phyloP scores from a whole-genome alignment of 176 grass and related monocot species.

The Miscanthus lutarioriparius region DNA sequence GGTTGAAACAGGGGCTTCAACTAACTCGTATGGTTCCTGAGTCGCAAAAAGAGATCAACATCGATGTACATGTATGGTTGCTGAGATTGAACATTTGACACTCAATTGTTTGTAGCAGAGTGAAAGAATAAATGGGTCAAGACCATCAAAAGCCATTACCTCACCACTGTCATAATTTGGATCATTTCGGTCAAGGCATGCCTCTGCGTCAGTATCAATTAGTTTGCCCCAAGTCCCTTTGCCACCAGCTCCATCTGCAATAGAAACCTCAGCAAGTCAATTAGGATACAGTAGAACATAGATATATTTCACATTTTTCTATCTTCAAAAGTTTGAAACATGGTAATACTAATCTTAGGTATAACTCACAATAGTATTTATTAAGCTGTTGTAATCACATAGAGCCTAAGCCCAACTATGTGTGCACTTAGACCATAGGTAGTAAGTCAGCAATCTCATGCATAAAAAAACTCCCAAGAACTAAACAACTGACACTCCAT shows the following conservation, averaged over 20 bases:
- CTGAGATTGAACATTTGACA: not conserved
- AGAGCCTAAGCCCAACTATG: not conserved
- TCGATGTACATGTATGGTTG: slow-evolving; percentile 17
- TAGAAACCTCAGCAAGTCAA: slow-evolving; percentile 36
- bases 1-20: slow-evolving; percentile 64
- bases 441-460: not conserved
- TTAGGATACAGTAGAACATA: not conserved
- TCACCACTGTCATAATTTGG: slow-evolving; percentile 96
- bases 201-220: slow-evolving; percentile 65
- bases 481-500: not conserved
- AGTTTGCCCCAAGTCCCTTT: slow-evolving; percentile 95
- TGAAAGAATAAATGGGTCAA: slow-evolving; percentile 27
- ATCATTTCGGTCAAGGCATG: slow-evolving; percentile 87
- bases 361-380: slow-evolving; percentile 2
- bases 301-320: not conserved
- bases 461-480: not conserved
- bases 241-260: slow-evolving; percentile 91
- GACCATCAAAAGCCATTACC: slow-evolving; percentile 49
- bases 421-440: not conserved
- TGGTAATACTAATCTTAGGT: not conserved
- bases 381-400: slow-evolving; percentile 3
- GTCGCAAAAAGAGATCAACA: slow-evolving; percentile 26
- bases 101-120: not conserved
- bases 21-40: slow-evolving; percentile 92
- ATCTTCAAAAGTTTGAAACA: not conserved